Evolutionary conservation across 202 grass and related monocot species (phyloP), one percentile per base, ranked within the genome.

Genomic region (Setaria viridis): DNA sequence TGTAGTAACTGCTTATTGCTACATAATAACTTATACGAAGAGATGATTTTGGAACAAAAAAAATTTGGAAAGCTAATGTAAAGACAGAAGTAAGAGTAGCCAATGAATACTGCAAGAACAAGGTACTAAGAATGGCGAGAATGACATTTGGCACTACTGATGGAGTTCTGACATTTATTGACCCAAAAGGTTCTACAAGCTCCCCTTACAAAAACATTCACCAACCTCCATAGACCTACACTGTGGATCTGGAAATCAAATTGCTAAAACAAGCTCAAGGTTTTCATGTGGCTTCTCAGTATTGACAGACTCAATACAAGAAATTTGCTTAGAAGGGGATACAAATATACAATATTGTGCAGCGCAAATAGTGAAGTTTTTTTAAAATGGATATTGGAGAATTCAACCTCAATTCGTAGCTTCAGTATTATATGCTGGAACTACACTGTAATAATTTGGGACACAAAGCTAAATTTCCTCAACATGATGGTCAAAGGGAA

Each of bases 21-120:
- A 75, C 45, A 76, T n/a, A 76, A 37, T 46, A 12, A 77, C 12
- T 77, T 70, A 50, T 37, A 37, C 11, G 43, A 58, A 67, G 39
- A 30, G 17, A 0, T 48, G 13, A 34, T 72, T 72, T 32, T 16
- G 11, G 15, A 6, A 68, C 43, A 2, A 65, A 20, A 15, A 66
- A 60, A 30, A 42, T 19, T 12, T 35, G 48, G 50, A 67, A 82
- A 57, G 20, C 21, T 17, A 4, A 6, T 25, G 33, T 33, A 33
- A 42, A 74, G 2, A 58, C 7, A 51, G 53, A 67, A 56, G 13
- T 19, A 42, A 9, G 19, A 37, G 58, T 43, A 55, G 35, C 14
- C 16, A 55, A 55, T 54, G 72, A 34, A 11, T 45, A 51, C 39
- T 73, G 15, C 47, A 30, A 56, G 13, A 48, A 78, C 47, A 32